Conservation (phyloP, 2,329 filamentous ascomycete species). For the Alternaria solani region DNA sequence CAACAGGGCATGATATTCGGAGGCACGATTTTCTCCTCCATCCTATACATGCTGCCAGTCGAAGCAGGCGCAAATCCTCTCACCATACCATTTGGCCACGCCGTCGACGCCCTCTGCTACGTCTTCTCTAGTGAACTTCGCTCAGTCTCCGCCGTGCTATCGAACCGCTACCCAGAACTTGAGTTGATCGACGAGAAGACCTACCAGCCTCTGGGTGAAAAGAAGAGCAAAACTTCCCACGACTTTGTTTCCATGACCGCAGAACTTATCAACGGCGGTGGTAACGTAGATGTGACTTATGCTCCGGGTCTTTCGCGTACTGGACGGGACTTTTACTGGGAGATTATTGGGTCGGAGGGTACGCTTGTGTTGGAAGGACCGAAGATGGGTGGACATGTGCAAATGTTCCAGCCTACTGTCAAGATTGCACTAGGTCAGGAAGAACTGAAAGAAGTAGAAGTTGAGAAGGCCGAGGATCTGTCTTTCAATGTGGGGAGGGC, state of each 20-base stretch:
- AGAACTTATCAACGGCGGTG: constrained; percentile 31
- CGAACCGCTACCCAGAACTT: constrained; percentile 31
- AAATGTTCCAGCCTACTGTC: constrained; percentile 54
- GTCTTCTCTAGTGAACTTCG: constrained; percentile 40
- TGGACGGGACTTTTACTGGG: constrained; percentile 43
- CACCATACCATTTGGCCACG: constrained; percentile 53
- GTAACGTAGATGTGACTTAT: constrained; percentile 36
- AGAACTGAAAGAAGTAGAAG: constrained; percentile 56
- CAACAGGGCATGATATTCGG: constrained; percentile 34
- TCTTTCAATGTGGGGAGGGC: constrained; percentile 63
- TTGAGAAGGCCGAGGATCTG: constrained; percentile 58
- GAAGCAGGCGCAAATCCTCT: constrained; percentile 56
- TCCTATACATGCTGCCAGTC: constrained; percentile 61
- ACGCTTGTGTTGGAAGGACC: constrained; percentile 39
- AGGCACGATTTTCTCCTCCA: constrained; percentile 16
- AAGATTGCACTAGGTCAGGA: constrained; percentile 40
- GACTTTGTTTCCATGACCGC: constrained; percentile 39
- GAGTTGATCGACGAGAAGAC: constrained; percentile 26
- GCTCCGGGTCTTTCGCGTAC: constrained; percentile 28
- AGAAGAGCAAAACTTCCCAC: constrained; percentile 38
- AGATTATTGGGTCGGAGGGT: constrained; percentile 51
- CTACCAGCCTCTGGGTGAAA: constrained; percentile 23
- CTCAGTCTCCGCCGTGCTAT: constrained; percentile 36
- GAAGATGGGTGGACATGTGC: constrained; percentile 41
- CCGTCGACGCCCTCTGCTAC: constrained; percentile 41